Evolutionary conservation across 2,329 filamentous ascomycete genomes (phyloP), one percentile per base, ranked within the genome.

Genomic region (Colletotrichum spaethianum): DNA sequence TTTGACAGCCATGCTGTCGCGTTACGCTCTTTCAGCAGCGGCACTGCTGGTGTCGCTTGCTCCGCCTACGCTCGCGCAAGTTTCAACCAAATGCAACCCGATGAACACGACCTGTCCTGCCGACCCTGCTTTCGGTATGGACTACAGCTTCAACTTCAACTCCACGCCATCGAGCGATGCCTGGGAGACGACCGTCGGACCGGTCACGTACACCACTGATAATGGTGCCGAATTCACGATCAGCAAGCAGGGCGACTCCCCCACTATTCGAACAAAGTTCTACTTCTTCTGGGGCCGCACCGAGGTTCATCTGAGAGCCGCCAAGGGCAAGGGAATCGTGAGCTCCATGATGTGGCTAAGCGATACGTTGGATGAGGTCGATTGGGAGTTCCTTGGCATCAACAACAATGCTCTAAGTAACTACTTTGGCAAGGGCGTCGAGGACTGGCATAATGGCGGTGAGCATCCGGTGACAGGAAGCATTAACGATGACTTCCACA

Each of bases 221-320:
- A 81, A 84, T n/a, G 93, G 93, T 46, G 93, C 93, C 55, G 84
- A 88, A 67, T 95, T 97, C 83, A 92, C 88, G 63, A 91, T 98
- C 82, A 84, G 81, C 67, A 87, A 92, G 79, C 87, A 90, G 74
- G 90, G 92, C 74, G 90, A 97, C 77, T 93, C 94, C 0, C 93
- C 94, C 1, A 97, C 94, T 1, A 89, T 97, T 73, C 89, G 91
- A 75, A 91, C 93, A 57, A 90, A 91, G 76, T 96, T 95, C 80
- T 96, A 94, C 84, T 93, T 97, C 82, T 95, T 97, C 86, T 96
- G 93, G 75, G 94, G 94, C 65, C 90, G 91, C 72, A 91, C 94
- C 67, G 94, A 96, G 82, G 88, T 96, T 70, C 87, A 90, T 75
- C 89, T 97, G 85, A 94, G 94, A 84, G 93, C 93, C 4, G 91